Evolutionary conservation across 305 asterid species (phyloP).

Genomic region (Salvia sclarea): DNA sequence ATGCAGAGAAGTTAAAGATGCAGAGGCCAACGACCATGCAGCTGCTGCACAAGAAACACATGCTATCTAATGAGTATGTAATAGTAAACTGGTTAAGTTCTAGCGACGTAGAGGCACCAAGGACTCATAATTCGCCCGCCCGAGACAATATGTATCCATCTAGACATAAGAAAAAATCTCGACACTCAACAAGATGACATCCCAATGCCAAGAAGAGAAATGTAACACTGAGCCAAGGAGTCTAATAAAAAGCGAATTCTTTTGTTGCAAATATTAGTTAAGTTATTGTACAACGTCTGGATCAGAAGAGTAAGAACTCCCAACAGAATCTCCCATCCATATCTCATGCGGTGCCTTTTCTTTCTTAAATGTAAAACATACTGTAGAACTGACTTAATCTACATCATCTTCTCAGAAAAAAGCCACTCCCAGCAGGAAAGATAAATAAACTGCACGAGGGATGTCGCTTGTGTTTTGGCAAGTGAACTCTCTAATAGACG

Average conservation of each 20-base stretch:
- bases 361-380: constrained; percentile 38
- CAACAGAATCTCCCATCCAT: constrained; percentile 40
- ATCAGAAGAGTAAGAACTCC: constrained; percentile 43
- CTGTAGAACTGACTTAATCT: constrained; percentile 59
- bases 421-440: constrained; percentile 45
- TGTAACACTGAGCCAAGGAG: constrained; percentile 1
- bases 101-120: not conserved
- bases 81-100: constrained; percentile 4
- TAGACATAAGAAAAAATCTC: not conserved
- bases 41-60: constrained; percentile 24
- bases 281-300: constrained; percentile 38
- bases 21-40: constrained; percentile 3
- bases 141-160: not conserved
- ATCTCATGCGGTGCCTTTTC: constrained; percentile 23
- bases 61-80: constrained; percentile 9
- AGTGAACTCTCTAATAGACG: constrained; percentile 43
- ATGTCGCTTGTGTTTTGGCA: constrained; percentile 36
- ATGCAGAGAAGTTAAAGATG: constrained; percentile 16
- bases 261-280: constrained; percentile 35
- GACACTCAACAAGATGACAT: not conserved
- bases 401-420: constrained; percentile 48
- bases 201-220: constrained; percentile 12
- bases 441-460: constrained; percentile 41
- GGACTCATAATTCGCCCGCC: not conserved
- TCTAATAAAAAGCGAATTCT: constrained; percentile 19